Percentiles rank a stretch among this genome's conserved stretches.
Evolutionary conservation across 1,284 basidiomycete species (phyloP).

Genomic region (Heliocybe sulcata): DNA sequence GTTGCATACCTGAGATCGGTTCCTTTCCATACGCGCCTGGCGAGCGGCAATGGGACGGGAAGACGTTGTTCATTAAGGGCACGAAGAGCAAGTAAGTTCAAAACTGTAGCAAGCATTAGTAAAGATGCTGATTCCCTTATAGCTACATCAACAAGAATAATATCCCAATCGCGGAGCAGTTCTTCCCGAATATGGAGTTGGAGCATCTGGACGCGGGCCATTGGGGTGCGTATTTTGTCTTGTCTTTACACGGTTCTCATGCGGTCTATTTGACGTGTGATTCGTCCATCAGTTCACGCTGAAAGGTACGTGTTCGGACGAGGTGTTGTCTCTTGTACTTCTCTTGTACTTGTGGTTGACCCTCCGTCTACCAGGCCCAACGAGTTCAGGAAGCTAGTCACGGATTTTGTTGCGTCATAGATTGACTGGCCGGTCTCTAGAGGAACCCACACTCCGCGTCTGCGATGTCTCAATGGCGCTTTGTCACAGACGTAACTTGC

Average conservation of each 20-base stretch:
- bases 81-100: constrained; percentile 53
- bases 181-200: constrained; percentile 61
- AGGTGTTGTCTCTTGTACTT: neutral
- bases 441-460: no score
- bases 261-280: constrained; percentile 4
- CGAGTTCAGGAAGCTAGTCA: constrained; percentile 36
- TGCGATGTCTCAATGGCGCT: no score
- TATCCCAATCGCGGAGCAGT: constrained; percentile 44
- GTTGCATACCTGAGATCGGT: constrained; percentile 61
- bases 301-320: constrained; percentile 35
- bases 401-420: constrained; percentile 26
- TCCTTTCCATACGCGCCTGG: constrained; percentile 65
- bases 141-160: constrained; percentile 60
- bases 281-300: constrained; percentile 39
- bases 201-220: constrained; percentile 55
- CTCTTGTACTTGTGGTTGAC: constrained; percentile 4
- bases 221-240: constrained; percentile 44
- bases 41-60: constrained; percentile 52
- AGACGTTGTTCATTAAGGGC: constrained; percentile 75
- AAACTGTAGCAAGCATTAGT: constrained; percentile 16
- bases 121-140: constrained; percentile 29
- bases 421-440: no score
- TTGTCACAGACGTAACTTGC: neutral
- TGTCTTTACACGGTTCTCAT: neutral
- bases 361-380: constrained; percentile 27